Evolutionary conservation across 129 eudicot species (phyloP), one percentile per base, ranked within the genome.

Genomic region (Cynara cardunculus): DNA sequence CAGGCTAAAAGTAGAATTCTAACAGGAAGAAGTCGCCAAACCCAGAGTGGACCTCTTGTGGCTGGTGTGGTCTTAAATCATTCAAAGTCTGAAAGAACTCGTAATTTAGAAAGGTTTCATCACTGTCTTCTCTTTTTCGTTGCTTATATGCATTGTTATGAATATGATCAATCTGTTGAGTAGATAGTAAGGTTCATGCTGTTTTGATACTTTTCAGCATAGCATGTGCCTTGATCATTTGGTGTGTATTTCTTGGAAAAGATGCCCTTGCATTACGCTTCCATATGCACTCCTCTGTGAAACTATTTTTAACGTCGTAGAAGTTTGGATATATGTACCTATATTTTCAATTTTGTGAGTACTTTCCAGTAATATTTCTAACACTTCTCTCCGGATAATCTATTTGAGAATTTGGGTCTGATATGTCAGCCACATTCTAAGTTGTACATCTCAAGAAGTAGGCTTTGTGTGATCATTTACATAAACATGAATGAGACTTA

Each of bases 1-100:
- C 89, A 83, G 76, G 84, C 91, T 76, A 90, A 90, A 83, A 79
- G 68, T 53, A 87, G 82, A 87, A 76, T 82, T 81, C 62, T 85
- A 75, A 7, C 87, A 7, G 88, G 79, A 31, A 89, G 85, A 83
- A 83, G 69, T 79, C 89, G 94, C 32, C 97, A 91, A 87, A 92
- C 85, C 44, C 99, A 89, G 53, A 92, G 99, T 84, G 99, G 97
- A 69, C 99, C 99, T 9, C 94, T 92, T 69, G 78, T 82, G 82
- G 90, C 98, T 74, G 98, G 92, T 65, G 84, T 72, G 30, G 91
- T 90, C 35, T 86, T 88, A 59, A 87, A 87, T 61, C 94, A 91
- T 75, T 83, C 95, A 10, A 80, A 59, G 41, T 84, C 91, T 24
- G 98, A 94, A 76, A 89, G 90, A 84, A 81, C 71, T 67, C 94